Evolutionary conservation across 495 filamentous ascomycete genomes (phyloP).

Genomic region (Annulohypoxylon bovei): DNA sequence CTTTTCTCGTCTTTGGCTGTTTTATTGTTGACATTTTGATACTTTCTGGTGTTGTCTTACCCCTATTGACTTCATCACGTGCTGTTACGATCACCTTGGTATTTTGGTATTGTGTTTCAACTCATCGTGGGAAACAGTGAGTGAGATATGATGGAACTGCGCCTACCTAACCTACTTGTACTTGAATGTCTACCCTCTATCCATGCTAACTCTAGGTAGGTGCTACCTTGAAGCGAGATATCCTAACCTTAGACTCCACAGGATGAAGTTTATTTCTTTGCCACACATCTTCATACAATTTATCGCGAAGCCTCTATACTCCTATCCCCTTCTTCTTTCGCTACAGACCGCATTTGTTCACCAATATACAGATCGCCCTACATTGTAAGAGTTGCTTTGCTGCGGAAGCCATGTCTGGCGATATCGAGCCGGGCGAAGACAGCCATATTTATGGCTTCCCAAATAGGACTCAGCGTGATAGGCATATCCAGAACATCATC

Average conservation of each 20-base stretch:
- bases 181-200: neutral
- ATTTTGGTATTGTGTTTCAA: neutral
- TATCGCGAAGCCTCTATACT: neutral
- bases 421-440: slow-evolving; percentile 10
- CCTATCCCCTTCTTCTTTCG: neutral
- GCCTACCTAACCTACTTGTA: neutral
- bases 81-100: neutral
- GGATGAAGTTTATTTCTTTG: neutral
- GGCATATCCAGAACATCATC: slow-evolving; percentile 44
- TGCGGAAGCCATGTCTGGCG: slow-evolving; percentile 23
- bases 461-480: slow-evolving; percentile 25
- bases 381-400: neutral
- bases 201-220: slow-evolving; percentile 12
- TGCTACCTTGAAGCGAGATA: neutral
- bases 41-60: neutral
- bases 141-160: neutral
- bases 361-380: neutral
- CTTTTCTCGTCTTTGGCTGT: neutral
- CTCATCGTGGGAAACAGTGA: neutral
- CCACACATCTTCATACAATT: neutral
- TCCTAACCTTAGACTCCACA: neutral
- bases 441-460: slow-evolving; percentile 26
- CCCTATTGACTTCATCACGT: slow-evolving; percentile 8
- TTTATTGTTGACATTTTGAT: neutral
- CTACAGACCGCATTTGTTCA: neutral